Conservation (phyloP, 148 eudicot genomes). For the Nyssa sinensis region DNA sequence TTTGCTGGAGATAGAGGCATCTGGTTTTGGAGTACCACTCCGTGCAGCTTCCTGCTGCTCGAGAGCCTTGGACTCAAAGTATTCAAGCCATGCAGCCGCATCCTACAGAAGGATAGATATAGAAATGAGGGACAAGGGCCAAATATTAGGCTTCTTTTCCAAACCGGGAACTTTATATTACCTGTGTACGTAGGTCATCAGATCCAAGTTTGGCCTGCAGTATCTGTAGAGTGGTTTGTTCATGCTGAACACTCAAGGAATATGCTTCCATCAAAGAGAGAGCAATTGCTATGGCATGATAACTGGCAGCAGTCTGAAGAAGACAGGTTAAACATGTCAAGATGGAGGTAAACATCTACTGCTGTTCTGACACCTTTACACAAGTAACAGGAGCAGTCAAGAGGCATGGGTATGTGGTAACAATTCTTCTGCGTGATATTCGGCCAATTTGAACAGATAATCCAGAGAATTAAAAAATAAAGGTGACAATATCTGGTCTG, state of each 20-base stretch:
- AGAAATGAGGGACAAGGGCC: constrained; percentile 9
- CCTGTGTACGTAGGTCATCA: constrained; percentile 96
- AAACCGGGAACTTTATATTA: constrained; percentile 17
- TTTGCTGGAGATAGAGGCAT: constrained; percentile 96
- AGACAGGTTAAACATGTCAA: constrained; percentile 10
- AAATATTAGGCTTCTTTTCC: not conserved
- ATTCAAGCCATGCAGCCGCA: constrained; percentile 99
- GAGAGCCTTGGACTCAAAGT: constrained; percentile 91
- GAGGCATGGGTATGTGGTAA: not conserved
- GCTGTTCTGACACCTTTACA: not conserved
- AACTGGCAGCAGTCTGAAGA: constrained; percentile 91
- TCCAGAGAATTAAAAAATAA: too few species aligned
- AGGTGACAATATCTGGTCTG: too few species aligned
- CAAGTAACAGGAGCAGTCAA: not conserved
- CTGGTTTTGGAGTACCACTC: constrained; percentile 92
- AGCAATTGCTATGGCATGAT: constrained; percentile 97
- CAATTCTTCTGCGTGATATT: not conserved
- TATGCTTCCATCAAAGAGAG: constrained; percentile 97
- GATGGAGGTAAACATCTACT: not conserved
- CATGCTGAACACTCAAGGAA: constrained; percentile 92
- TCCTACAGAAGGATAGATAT: constrained; percentile 40
- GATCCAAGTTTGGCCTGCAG: constrained; percentile 87
- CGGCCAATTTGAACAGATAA: not conserved
- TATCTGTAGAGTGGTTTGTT: constrained; percentile 86
- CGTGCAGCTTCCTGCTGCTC: constrained; percentile 99